Base-by-base conservation (phyloP, 1,284 basidiomycete species). In the Phellinidium pouzarii region DNA sequence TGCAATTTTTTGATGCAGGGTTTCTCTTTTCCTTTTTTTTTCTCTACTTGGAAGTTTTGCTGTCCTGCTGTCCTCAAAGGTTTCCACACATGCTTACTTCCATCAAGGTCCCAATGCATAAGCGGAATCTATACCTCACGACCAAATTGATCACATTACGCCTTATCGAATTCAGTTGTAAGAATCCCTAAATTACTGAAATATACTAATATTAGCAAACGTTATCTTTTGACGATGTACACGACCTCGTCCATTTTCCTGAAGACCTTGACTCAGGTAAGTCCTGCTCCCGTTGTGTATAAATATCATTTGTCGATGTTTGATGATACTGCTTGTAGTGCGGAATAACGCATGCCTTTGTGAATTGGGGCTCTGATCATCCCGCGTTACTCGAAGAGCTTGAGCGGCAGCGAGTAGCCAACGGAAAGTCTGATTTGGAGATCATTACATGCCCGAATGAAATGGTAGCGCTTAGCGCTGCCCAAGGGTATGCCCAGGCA, bases 361-460 rank as follows among this genome's bases (percentile, higher is more conserved):
- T 79, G 20, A 87, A 87, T 66, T 86, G 84, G 80, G 84, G 83
- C 1, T 83, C 81, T 0, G 84, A 87, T 59, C 84, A 87, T 59
- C 82, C 84, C 1, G 81, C 78, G 0, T 64, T 87, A 17, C 69
- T 87, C 20, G 85, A 87, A 60, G 84, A 86, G 34, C 70, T 85
- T 14, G 74, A 77, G 57, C 69, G 79, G 22, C 79, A 82, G 59
- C 72, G 79, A 1, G 61, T 66, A 23, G 67, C 65, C 11, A 55
- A 67, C 26, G 72, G 72, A 3, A 63, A 68, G 38, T 75, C 76
- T 4, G 54, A 64, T 2, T 69, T 75, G 19, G 63, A 71, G 52
- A 75, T 87, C 54, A 67, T 86, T 27, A 86, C 79, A 3, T 82
- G 79, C 56, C 83, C 85, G 0, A 85, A 85, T 56, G 85, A 87